Base-by-base conservation (phyloP, 768 basidiomycete species). In the Sutorius australiensis region DNA sequence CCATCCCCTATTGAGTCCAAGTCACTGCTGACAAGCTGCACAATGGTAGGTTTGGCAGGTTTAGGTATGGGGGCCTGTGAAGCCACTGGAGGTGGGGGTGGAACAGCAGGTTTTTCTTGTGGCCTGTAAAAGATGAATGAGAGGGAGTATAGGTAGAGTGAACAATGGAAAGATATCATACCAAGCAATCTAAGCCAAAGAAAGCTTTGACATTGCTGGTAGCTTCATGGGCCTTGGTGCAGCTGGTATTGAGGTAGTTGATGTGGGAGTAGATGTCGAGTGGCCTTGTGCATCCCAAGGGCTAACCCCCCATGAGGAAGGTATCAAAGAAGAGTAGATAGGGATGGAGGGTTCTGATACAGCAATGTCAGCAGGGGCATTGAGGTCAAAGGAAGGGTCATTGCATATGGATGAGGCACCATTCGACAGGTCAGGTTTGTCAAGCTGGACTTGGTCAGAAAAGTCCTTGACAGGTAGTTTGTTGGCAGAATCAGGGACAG, bases 141-240 rank as follows among this genome's bases (percentile, higher is more conserved):
- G 53, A 51, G 38, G 17, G 11, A 42, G 21, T 30, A 3, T 7
- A 12, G 5, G 16, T 11, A 39, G 28, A n/a, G 21, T 39, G 16
- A 13, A 39, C 53, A 45, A 6, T 54, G 30, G 27, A 24, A n/a
- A n/a, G n/a, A 54, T 0, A 28, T 38, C 50, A 30, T 32, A 51
- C 89, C 84, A 77, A 57, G 90, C 89, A 65, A 92, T 77, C 62
- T 92, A 87, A 8, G 90, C 90, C 89, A 89, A 92, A 33, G 90
- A 91, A 54, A 88, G 69, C 76, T n/a, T n/a, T n/a, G n/a, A n/a
- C n/a, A n/a, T n/a, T n/a, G n/a, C n/a, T n/a, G n/a, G n/a, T n/a
- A n/a, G n/a, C n/a, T n/a, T n/a, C n/a, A n/a, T n/a, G n/a, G n/a
- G n/a, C n/a, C n/a, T n/a, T n/a, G n/a, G n/a, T n/a, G n/a, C n/a